Base-by-base conservation (phyloP, 1,284 basidiomycete genomes). In the Earliella scabrosa region DNA sequence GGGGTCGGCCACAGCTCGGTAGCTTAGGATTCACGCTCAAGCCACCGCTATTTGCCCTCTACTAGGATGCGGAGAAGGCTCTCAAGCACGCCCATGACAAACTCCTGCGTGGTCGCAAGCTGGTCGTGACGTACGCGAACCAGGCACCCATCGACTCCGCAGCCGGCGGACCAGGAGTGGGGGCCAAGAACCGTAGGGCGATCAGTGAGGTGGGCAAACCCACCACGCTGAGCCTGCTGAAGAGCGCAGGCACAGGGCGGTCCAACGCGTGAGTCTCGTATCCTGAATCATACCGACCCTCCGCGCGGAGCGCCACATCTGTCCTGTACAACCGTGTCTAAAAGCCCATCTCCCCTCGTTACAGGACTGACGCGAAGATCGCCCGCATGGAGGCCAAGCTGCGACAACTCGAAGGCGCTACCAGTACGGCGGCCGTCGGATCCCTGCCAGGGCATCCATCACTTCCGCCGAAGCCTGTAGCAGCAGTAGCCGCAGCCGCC, bases 351-450 rank as follows among this genome's bases (percentile, higher is more conserved):
- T 47, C 16, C 27, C 13, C 18, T 21, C 23, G 14, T 34, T 11
- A 32, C 64, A 95, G 93, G 53, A 95, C 92, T 1, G 79, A 85
- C 45, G 87, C 88, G 61, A 97, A 97, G 75, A 98, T 98, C 64
- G 94, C 95, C 2, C 86, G 90, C 59, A 90, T 98, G 82, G 97
- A 98, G 72, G 96, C 96, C 4, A 98, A 98, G 72, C 78, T 98
- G 20, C 83, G 86, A 9, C 84, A 92, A 60, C 85, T 97, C 82
- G 84, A 86, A 63, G 72, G 75, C 50, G 69, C 71, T 41, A 57
- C 44, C 24, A 44, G 63, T 20, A 44, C 64, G 20, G 57, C 67
- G 16, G 61, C 63, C 7, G 39, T 68, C 63, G 14, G 61, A 13
- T 43, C 68, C 31, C 47, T 64, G 10, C 65, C 73, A 3, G 60